Evolutionary conservation across 768 basidiomycete species (phyloP).

Genomic region (Auriscalpium microsporum): DNA sequence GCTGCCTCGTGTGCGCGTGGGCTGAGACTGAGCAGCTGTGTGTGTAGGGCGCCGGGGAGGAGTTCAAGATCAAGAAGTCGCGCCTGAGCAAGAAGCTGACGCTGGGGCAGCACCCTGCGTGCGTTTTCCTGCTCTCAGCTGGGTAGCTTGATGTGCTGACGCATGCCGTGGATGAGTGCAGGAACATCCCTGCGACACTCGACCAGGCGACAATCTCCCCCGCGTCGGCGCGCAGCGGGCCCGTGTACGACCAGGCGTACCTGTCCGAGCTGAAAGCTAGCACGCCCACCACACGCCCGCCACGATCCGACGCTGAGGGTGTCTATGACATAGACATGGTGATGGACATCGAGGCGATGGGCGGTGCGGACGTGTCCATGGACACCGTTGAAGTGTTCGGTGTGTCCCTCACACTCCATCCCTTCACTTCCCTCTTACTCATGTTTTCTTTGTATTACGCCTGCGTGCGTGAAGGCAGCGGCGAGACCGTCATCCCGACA

Average conservation of each 20-base stretch:
- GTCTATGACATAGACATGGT: constrained; percentile 44
- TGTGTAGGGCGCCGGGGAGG: constrained; percentile 44
- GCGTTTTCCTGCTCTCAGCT: background rate
- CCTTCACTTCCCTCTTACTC: constrained; percentile 14
- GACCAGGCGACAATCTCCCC: constrained; percentile 18
- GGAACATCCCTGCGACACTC: background rate
- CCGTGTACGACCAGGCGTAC: constrained; percentile 65
- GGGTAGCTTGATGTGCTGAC: no score
- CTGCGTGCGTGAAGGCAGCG: constrained; percentile 22
- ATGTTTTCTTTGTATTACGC: constrained; percentile 14
- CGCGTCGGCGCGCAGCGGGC: constrained; percentile 32
- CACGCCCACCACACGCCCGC: constrained; percentile 50
- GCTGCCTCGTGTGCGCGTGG: no score
- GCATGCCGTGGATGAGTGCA: background rate
- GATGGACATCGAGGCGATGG: constrained; percentile 31
- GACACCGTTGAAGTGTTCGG: background rate
- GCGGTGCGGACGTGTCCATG: background rate
- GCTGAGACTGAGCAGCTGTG: constrained; percentile 41
- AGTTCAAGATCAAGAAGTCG: constrained; percentile 77
- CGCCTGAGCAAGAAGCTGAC: constrained; percentile 60
- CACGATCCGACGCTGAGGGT: constrained; percentile 26
- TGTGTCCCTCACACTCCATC: background rate
- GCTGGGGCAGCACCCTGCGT: constrained; percentile 43
- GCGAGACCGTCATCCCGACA: constrained; percentile 50
- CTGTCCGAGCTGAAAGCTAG: constrained; percentile 73